phyloP scores from a whole-genome alignment of 306 rosid genomes.

The Cicer judaicum region DNA sequence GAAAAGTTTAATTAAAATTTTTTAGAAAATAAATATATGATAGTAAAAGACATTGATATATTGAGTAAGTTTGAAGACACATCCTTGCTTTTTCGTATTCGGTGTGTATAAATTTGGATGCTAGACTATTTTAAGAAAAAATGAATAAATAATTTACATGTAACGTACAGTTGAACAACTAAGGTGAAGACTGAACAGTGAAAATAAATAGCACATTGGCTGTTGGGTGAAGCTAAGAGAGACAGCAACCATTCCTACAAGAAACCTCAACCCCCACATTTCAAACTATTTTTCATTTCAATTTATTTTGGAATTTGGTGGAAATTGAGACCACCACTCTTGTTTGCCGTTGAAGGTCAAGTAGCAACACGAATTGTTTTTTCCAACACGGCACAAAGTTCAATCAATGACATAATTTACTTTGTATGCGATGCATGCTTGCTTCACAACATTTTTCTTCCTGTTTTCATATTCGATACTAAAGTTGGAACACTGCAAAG shows the following conservation, averaged over 20 bases:
- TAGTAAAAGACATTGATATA: no score
- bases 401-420: no score
- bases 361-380: neutral
- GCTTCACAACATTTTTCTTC: no score
- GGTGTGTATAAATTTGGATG: no score
- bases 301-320: neutral
- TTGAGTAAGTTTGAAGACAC: no score
- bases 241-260: conserved; percentile 42
- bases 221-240: conserved; percentile 31
- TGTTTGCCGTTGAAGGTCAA: conserved; percentile 11
- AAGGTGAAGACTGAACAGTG: neutral
- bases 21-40: neutral
- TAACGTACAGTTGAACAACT: neutral
- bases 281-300: neutral
- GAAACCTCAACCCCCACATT: conserved; percentile 47
- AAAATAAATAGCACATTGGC: neutral
- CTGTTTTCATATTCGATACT: no score
- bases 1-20: neutral
- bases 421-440: no score
- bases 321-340: neutral
- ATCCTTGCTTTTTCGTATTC: no score
- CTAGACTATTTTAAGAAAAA: no score
- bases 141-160: no score
- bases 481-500: no score
- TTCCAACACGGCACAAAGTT: neutral